phyloP scores from a whole-genome alignment of 768 basidiomycete genomes.

The Boletus subparvulus region DNA sequence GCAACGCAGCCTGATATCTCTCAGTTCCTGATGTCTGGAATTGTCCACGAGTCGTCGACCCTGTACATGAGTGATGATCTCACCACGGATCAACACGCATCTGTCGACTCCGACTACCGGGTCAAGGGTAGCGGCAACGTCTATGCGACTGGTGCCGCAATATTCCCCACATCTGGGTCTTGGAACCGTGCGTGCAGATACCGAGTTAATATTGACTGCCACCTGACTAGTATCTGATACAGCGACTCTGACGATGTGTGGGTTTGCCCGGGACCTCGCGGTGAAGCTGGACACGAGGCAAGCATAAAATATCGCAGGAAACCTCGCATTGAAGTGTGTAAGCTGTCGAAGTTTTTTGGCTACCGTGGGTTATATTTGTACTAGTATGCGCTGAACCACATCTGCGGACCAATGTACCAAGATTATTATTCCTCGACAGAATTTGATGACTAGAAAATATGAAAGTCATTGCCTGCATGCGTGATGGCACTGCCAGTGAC shows the following conservation, averaged over 20 bases:
- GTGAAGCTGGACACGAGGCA: constrained; percentile 2
- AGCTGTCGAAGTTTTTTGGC: too few species aligned
- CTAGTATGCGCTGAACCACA: too few species aligned
- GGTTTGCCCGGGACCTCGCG: constrained; percentile 14
- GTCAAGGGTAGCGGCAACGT: constrained; percentile 18
- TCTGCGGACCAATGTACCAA: too few species aligned
- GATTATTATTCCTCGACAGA: too few species aligned
- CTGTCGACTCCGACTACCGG: constrained; percentile 16
- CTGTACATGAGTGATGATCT: constrained; percentile 8
- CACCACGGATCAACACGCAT: background rate
- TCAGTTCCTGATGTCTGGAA: background rate
- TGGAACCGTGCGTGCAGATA: constrained; percentile 15
- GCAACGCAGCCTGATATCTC: background rate
- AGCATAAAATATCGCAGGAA: too few species aligned
- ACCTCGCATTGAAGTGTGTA: too few species aligned
- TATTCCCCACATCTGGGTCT: constrained; percentile 18
- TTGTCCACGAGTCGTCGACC: constrained; percentile 5
- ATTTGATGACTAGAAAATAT: too few species aligned
- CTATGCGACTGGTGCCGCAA: constrained; percentile 17
- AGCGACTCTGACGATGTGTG: constrained; percentile 17
- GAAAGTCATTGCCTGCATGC: too few species aligned
- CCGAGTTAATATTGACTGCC: too few species aligned
- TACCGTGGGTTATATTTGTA: too few species aligned
- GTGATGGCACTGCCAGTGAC: too few species aligned
- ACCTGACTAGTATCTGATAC: background rate